Evolutionary conservation across 2,329 filamentous ascomycete genomes (phyloP), one percentile per base, ranked within the genome.

Genomic region (Incumbomyces lentus): DNA sequence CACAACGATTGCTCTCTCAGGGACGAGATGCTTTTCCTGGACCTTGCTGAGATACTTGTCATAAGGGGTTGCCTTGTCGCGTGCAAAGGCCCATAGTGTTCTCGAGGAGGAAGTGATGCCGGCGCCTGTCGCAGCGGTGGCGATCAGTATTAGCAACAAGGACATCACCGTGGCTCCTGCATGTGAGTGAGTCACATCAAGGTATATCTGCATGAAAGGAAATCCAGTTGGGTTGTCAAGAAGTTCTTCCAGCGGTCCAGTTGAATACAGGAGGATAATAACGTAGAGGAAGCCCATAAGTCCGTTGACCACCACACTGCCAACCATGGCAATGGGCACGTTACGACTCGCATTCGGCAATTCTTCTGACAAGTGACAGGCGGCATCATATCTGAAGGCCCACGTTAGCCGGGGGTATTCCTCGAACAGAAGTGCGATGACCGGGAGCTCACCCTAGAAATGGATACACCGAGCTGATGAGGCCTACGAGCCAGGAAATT

Each of bases 151-250:
- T 6, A 17, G 4, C 13, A 17, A 6, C 13, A 26, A 19, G 6
- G 37, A 18, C 62, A 78, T 70, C 6, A 67, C 64, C 5, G 68
- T 70, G 2, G 72, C 68, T 1, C 67, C 68, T 0, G 60, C 62
- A 3, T 61, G 55, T 12, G 65, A 71, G 22, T 59, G 55, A 1
- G 70, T 72, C 6, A 69, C 69, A 48, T 71, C 56, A 40, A 62
- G 59, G 46, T 79, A 74, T 32, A 74, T 69, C 32, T 74, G 67
- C 54, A 72, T 66, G 55, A 74, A 68, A 3, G 74, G 68, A 42
- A 68, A 73, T 0, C 68, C 64, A 7, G 70, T 74, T 1, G 63
- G 55, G 0, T 68, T 64, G 2, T 60, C 51, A 3, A 73, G 54
- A 12, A 60, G 67, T 2, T 58, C 58, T 3, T 66, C 56, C 2